These are phyloP conservation scores for Emergomyces pasteurianus DNA, from an alignment of 2,329 filamentous ascomycete species.

Conservation along the genomic window DNA sequence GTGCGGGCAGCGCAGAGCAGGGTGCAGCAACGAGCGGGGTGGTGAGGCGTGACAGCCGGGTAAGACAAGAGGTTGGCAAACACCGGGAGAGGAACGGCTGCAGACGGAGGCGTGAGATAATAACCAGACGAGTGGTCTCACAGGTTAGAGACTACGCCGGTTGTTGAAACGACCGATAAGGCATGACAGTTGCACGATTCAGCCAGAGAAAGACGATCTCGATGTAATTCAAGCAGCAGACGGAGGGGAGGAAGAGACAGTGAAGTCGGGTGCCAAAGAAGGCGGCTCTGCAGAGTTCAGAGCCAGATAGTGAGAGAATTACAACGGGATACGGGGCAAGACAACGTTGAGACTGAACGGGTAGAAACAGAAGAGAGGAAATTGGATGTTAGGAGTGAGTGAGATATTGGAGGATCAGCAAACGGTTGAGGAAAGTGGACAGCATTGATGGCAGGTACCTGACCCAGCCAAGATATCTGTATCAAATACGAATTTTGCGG, in stretches of 20 bases:
- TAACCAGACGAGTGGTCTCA: constrained; percentile 9
- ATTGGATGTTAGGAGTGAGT: neutral
- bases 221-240: neutral
- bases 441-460: neutral
- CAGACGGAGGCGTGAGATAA: neutral
- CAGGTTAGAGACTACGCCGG: constrained; percentile 8
- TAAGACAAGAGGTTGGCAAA: neutral
- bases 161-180: constrained; percentile 2
- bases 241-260: neutral
- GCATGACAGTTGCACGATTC: constrained; percentile 6
- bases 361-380: neutral
- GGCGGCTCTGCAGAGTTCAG: neutral
- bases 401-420: neutral
- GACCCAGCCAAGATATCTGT: neutral
- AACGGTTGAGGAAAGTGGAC: neutral
- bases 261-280: neutral
- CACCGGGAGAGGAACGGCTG: neutral
- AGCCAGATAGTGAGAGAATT: neutral
- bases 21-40: neutral
- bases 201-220: neutral
- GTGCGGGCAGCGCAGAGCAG: neutral
- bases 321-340: neutral
- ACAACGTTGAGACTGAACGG: neutral
- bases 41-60: neutral
- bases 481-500: neutral